Percentiles rank a stretch among this genome's conserved stretches.
phyloP scores from a whole-genome alignment of 257 asterid genomes.

The Nicotiana noctiflora region DNA sequence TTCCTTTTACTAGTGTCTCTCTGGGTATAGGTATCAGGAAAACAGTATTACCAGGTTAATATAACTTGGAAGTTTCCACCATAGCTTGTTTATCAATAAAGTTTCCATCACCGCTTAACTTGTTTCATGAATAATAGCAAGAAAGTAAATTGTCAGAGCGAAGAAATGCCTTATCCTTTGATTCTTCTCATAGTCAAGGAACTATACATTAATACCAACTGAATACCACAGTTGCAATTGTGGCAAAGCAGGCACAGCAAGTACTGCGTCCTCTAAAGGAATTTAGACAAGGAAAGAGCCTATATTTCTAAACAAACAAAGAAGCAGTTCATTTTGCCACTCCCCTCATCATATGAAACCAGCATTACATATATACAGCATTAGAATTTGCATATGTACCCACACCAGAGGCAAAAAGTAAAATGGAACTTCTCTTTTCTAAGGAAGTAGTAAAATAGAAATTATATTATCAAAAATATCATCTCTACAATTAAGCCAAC shows the following conservation, averaged over 20 bases:
- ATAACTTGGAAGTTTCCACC: background rate
- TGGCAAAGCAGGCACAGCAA: background rate
- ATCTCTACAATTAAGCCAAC: slow-evolving; percentile 1
- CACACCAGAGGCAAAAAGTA: background rate
- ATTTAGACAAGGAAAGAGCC: background rate
- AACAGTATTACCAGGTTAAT: background rate
- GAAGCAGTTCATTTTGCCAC: background rate
- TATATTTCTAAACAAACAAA: background rate
- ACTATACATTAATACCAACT: background rate
- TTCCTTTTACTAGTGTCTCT: background rate
- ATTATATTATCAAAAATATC: background rate
- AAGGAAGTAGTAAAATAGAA: background rate
- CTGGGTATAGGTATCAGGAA: background rate
- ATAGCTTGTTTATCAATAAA: too few species aligned
- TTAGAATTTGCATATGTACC: background rate
- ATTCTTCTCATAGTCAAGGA: background rate
- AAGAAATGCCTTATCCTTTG: background rate
- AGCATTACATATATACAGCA: background rate
- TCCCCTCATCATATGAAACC: background rate
- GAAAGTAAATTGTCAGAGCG: background rate
- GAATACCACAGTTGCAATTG: background rate
- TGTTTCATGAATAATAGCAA: background rate
- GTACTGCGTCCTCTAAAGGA: background rate
- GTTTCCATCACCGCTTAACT: background rate
- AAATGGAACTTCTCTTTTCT: background rate